Conservation (phyloP, 768 basidiomycete genomes). For the Galerina marginata region DNA sequence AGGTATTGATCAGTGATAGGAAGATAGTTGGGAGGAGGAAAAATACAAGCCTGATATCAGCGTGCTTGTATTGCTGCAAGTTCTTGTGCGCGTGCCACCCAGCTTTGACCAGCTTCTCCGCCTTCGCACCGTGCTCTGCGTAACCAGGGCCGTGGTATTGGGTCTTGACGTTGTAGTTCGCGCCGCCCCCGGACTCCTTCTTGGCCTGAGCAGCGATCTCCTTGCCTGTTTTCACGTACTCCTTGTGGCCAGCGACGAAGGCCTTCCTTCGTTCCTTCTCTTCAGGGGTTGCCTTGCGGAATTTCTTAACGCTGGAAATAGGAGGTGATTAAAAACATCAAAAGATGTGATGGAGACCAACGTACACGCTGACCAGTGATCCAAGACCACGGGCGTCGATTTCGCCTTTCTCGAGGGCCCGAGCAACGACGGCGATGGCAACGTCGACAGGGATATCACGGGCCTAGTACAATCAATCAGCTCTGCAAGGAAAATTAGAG, state of each 20-base stretch:
- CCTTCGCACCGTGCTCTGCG: constrained; percentile 3
- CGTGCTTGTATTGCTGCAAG: constrained; percentile 14
- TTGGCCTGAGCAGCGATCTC: not conserved
- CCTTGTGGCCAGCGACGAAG: not conserved
- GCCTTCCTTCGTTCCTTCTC: constrained; percentile 5
- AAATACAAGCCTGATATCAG: constrained; percentile 11
- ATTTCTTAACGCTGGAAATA: not conserved
- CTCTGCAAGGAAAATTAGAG: not conserved
- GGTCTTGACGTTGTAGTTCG: constrained; percentile 6
- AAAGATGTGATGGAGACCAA: not conserved
- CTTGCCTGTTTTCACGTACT: constrained; percentile 2
- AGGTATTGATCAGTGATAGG: not conserved
- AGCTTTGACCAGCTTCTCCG: constrained; percentile 2
- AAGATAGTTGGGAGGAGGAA: not conserved
- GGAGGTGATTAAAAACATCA: not conserved
- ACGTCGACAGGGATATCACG: too few species aligned
- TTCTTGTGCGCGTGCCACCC: constrained; percentile 4
- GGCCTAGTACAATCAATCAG: too few species aligned
- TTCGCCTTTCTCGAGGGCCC: not conserved
- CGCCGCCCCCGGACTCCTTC: constrained; percentile 4
- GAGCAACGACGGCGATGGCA: too few species aligned
- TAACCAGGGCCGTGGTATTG: not conserved
- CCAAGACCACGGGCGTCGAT: not conserved
- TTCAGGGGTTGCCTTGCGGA: not conserved
- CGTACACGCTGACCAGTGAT: not conserved